Percentiles rank a stretch among this genome's conserved stretches.
phyloP scores from a whole-genome alignment of 2,329 filamentous ascomycete species.

The Alternaria triticina region DNA sequence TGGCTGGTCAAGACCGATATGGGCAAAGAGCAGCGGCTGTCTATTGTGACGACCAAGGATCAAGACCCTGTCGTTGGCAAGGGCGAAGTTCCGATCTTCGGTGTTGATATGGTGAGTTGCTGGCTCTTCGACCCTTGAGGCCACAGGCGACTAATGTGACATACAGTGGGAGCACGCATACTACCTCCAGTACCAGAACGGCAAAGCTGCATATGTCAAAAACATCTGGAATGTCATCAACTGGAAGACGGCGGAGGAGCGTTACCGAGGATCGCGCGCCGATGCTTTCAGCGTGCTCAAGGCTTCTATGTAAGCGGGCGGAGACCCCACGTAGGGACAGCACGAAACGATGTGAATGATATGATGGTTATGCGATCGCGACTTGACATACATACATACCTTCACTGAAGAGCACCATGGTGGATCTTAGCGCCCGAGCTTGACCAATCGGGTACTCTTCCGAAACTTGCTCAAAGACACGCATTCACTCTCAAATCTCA shows the following conservation, averaged over 20 bases:
- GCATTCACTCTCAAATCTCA: conserved; percentile 32
- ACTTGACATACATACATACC: not conserved
- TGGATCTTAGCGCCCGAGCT: conserved; percentile 20
- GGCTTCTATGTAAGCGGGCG: conserved; percentile 36
- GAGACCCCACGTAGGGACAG: not conserved
- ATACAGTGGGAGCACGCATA: conserved; percentile 83
- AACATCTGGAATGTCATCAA: conserved; percentile 82
- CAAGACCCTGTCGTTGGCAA: conserved; percentile 76
- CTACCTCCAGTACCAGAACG: conserved; percentile 82
- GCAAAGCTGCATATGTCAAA: conserved; percentile 75
- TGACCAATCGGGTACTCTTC: conserved; percentile 39
- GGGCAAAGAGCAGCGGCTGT: conserved; percentile 59
- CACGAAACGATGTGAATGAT: not conserved
- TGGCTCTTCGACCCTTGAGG: not conserved
- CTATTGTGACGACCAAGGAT: conserved; percentile 83
- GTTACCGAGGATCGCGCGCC: conserved; percentile 59
- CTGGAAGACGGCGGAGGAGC: conserved; percentile 72
- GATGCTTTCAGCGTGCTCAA: conserved; percentile 50
- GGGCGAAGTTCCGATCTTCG: conserved; percentile 71
- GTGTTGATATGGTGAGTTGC: conserved; percentile 70
- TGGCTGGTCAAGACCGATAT: conserved; percentile 76
- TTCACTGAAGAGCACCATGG: conserved; percentile 26
- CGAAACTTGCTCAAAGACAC: conserved; percentile 48
- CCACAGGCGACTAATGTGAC: not conserved
- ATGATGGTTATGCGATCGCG: not conserved